A percentile compares a stretch with the other conserved stretches of the same genome.
phyloP scores from a whole-genome alignment of 345 rosid species.

The Moricandia arvensis region DNA sequence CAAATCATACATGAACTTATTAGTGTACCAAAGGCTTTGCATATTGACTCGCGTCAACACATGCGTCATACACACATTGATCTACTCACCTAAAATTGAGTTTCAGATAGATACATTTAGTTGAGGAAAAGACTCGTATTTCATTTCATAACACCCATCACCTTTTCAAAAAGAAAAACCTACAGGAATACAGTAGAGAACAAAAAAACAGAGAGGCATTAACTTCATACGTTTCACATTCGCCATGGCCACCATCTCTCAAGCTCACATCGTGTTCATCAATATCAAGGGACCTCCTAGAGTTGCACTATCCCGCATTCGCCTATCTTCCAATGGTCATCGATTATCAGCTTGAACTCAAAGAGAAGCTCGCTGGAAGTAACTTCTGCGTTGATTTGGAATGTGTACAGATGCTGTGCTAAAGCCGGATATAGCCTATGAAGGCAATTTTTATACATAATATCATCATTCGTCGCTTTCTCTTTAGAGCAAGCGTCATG shows the following conservation, averaged over 20 bases:
- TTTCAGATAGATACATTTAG: too few species aligned
- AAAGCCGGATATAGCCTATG: neutral
- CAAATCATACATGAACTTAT: too few species aligned
- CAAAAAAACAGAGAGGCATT: neutral
- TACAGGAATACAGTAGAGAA: too few species aligned
- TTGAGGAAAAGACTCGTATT: too few species aligned
- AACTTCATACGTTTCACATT: neutral
- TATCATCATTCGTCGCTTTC: neutral
- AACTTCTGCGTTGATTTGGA: neutral
- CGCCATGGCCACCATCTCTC: neutral
- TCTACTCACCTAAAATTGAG: too few species aligned
- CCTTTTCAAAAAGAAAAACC: too few species aligned
- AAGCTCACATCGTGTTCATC: neutral
- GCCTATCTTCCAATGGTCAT: neutral
- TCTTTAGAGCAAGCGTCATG: neutral
- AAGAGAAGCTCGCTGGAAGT: neutral
- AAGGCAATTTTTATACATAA: neutral
- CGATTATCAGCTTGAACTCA: neutral
- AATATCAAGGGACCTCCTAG: neutral
- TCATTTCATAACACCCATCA: too few species aligned
- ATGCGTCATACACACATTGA: too few species aligned
- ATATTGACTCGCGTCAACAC: too few species aligned
- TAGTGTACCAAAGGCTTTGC: too few species aligned
- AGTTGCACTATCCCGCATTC: neutral
- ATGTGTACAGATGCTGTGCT: constrained; percentile 3